These are phyloP conservation scores for Yamadazyma diddensiae DNA, from an alignment of 1,139 yeast species.

Conservation along the genomic window DNA sequence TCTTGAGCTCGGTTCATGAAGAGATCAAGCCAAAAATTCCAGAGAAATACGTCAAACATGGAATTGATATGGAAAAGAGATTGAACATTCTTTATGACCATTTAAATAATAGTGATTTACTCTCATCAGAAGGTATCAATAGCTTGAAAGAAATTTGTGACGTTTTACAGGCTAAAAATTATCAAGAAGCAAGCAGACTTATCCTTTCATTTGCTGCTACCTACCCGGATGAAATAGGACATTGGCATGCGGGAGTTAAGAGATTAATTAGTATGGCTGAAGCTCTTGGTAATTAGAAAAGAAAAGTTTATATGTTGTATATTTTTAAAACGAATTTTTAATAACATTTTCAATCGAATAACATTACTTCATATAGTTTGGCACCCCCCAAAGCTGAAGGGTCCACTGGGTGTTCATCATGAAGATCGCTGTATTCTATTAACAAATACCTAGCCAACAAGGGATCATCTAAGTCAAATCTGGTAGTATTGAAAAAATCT, in stretches of 20 bases:
- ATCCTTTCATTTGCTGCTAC: slow-evolving; percentile 63
- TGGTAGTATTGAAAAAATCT: slow-evolving; percentile 46
- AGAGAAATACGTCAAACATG: slow-evolving; percentile 68
- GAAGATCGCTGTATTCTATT: slow-evolving; percentile 51
- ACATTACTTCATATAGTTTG: slow-evolving; percentile 51
- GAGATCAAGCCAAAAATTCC: slow-evolving; percentile 75
- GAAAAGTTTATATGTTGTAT: background rate
- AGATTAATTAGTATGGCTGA: slow-evolving; percentile 78
- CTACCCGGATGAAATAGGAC: slow-evolving; percentile 74
- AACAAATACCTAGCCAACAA: slow-evolving; percentile 39
- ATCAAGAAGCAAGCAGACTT: slow-evolving; percentile 53
- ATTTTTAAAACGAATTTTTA: background rate
- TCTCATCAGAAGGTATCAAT: slow-evolving; percentile 55
- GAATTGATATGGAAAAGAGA: slow-evolving; percentile 80
- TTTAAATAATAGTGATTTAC: slow-evolving; percentile 69
- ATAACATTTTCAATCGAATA: slow-evolving; percentile 17
- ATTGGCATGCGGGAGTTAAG: slow-evolving; percentile 93
- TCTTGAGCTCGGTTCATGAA: slow-evolving; percentile 52
- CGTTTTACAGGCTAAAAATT: slow-evolving; percentile 55
- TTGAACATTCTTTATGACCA: slow-evolving; percentile 74
- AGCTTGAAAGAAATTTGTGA: slow-evolving; percentile 52
- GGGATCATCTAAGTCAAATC: slow-evolving; percentile 27
- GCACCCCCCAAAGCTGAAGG: slow-evolving; percentile 45
- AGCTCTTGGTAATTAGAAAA: slow-evolving; percentile 29
- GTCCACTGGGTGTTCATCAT: slow-evolving; percentile 32